Percentiles rank a stretch among this genome's conserved stretches.
phyloP scores from a whole-genome alignment of 306 rosid genomes.

The Prunus fruticosa region DNA sequence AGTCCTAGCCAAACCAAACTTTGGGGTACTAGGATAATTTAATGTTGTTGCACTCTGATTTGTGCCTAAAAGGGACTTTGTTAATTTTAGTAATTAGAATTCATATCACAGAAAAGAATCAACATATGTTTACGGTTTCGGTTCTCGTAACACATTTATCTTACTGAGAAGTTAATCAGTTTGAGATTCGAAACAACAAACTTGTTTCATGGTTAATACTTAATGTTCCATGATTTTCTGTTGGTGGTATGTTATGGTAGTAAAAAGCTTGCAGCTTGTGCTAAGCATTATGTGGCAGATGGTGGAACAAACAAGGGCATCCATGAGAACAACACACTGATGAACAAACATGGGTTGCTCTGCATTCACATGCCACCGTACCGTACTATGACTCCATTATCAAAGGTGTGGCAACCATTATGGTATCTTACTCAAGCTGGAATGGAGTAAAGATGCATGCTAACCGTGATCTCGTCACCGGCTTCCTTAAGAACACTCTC shows the following conservation, averaged over 20 bases:
- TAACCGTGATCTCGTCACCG: slow-evolving; percentile 29
- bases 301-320: slow-evolving; percentile 41
- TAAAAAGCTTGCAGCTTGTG: slow-evolving; percentile 38
- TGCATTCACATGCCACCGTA: slow-evolving; percentile 39
- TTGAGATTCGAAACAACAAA: too few relatives aligned
- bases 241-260: neutral
- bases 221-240: too few relatives aligned
- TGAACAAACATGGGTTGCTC: slow-evolving; percentile 28
- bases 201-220: too few relatives aligned
- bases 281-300: slow-evolving; percentile 40
- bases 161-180: too few relatives aligned
- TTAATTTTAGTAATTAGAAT: too few relatives aligned
- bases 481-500: slow-evolving; percentile 37
- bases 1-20: too few relatives aligned
- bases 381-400: slow-evolving; percentile 24
- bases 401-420: slow-evolving; percentile 35
- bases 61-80: too few relatives aligned
- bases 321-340: slow-evolving; percentile 31
- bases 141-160: too few relatives aligned
- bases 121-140: too few relatives aligned
- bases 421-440: slow-evolving; percentile 46
- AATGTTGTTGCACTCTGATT: too few relatives aligned
- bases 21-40: too few relatives aligned
- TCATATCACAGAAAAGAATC: too few relatives aligned
- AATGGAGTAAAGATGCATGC: slow-evolving; percentile 43